A percentile compares a stretch with the other conserved stretches of the same genome.
These are phyloP conservation scores for Syzygium malaccense DNA, from an alignment of 441 rosid species.

Conservation along the genomic window DNA sequence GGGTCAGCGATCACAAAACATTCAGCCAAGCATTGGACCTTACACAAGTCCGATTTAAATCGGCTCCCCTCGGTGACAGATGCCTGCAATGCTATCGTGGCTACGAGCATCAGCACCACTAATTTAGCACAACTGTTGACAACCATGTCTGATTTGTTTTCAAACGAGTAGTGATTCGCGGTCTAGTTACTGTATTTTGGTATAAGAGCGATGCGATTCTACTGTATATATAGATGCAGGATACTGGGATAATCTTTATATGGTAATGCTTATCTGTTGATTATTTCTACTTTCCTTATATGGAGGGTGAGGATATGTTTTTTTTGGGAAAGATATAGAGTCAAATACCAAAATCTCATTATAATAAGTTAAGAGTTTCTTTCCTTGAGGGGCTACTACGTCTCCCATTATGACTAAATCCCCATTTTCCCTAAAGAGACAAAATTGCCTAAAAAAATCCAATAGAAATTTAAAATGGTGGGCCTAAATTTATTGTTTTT, in stretches of 20 bases:
- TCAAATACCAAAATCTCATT: not conserved
- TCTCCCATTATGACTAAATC: not conserved
- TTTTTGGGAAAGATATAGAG: not conserved
- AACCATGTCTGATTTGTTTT: not conserved
- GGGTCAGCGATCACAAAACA: accelerated
- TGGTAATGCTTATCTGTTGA: not conserved
- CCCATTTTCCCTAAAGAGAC: not conserved
- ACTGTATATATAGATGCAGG: not conserved
- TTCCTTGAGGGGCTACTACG: not conserved
- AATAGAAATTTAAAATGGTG: not conserved
- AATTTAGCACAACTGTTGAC: not conserved
- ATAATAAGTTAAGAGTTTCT: not conserved
- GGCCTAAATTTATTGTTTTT: not conserved
- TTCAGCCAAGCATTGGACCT: not conserved
- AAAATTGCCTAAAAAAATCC: not conserved
- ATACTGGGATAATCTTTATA: not conserved
- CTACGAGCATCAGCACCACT: not conserved
- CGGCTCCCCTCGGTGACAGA: not conserved
- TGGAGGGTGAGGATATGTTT: not conserved
- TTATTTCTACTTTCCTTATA: no score
- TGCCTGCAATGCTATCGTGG: not conserved
- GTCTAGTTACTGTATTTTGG: not conserved
- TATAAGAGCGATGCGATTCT: not conserved
- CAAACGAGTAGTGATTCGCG: not conserved
- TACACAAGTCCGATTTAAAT: accelerated